Base-by-base conservation (phyloP, 768 basidiomycete genomes). In the Pluteus cervinus region DNA sequence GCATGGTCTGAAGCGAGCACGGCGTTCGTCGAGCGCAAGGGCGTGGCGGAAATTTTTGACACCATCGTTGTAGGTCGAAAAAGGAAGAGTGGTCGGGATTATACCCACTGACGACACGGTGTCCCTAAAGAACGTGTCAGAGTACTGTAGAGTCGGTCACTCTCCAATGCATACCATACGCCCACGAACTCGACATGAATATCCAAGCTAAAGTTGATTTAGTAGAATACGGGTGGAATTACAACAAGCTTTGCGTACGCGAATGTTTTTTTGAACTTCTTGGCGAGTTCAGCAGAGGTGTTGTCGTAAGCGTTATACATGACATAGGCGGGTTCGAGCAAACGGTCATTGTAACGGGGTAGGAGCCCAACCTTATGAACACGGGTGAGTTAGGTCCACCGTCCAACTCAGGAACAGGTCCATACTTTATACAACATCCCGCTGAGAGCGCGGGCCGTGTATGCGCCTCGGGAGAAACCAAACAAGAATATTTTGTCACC, bases 261-360 rank as follows among this genome's bases (percentile, higher is more conserved):
- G 36, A 70, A 71, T 1, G 66, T 60, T 8, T 58, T 50, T 51
- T 68, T 71, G 57, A 74, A 76, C 1, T 39, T 46, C 4, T 40
- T 45, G 11, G 52, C 49, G 12, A 48, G 46, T 6, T 28, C 26
- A 28, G 9, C 9, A 9, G 14, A 9, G 26, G 9, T 14, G 9
- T 28, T 28, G 9, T 28, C 14, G 9, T 14, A 14, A 28, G 14
- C 29, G 7, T 36, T 31, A 36, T 44, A 46, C 11, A 40, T 44
- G 3, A 35, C 21, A 25, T 36, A 53, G 7, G 49, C 49, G 12
- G 26, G 28, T 32, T 39, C 24, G 10, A 41, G 39, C 26, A 46
- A 33, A 22, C 48, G 34, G n/a, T 36, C 34, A 30, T 42, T 42
- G 7, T 33, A 24, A 11, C 23, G 30, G 12, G 49, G 52, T 5